A percentile compares a stretch with the other conserved stretches of the same genome.
These are phyloP conservation scores for Acrocalymma vagum DNA, from an alignment of 2,329 filamentous ascomycete genomes.

Conservation along the genomic window DNA sequence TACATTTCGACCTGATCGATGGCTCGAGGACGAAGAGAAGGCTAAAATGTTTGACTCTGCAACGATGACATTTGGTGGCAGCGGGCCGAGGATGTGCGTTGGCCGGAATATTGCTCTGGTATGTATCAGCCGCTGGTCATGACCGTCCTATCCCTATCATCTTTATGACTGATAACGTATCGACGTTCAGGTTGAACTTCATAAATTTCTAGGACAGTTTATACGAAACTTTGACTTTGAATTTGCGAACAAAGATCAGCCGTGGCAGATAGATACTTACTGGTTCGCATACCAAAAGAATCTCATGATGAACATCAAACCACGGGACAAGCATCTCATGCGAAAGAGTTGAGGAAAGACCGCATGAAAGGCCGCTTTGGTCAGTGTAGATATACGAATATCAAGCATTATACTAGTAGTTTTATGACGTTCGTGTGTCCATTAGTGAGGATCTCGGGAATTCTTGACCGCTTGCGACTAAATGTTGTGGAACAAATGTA, in stretches of 20 bases:
- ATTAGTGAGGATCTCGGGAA: too few relatives aligned
- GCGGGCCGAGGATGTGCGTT: constrained; percentile 18
- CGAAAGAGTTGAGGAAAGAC: too few relatives aligned
- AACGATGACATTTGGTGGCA: constrained; percentile 10
- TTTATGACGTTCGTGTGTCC: too few relatives aligned
- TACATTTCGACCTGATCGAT: constrained; percentile 28
- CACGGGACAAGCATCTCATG: too few relatives aligned
- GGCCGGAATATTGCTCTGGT: constrained; percentile 20
- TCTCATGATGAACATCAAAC: too few relatives aligned
- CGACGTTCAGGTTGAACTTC: constrained; percentile 12
- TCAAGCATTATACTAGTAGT: too few relatives aligned
- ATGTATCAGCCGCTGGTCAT: constrained; percentile 15
- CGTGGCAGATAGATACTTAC: constrained; percentile 17
- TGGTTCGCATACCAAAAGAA: constrained; percentile 23
- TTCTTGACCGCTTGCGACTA: too few relatives aligned
- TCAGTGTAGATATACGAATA: too few relatives aligned
- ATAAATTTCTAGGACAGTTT: constrained; percentile 11
- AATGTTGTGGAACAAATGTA: too few relatives aligned
- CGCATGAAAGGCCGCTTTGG: too few relatives aligned
- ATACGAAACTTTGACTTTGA: constrained; percentile 23
- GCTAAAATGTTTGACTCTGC: neutral
- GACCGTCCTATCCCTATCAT: too few relatives aligned
- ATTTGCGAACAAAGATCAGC: constrained; percentile 8
- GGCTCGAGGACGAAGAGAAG: constrained; percentile 22
- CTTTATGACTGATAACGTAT: constrained; percentile 12